phyloP scores from a whole-genome alignment of 176 grass and related monocot genomes.

The Eleusine indica region DNA sequence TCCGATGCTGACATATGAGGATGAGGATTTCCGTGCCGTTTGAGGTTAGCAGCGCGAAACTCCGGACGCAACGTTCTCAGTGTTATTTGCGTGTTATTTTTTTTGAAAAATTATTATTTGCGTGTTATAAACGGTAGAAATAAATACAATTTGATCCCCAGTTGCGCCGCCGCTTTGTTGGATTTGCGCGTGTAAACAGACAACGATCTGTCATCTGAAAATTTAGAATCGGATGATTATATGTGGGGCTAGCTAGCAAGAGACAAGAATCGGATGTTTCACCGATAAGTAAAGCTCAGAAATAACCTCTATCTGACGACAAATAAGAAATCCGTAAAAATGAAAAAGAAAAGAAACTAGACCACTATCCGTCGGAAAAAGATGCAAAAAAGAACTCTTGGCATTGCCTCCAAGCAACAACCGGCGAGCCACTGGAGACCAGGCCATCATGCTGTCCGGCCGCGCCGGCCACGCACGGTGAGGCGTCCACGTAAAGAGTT shows the following conservation, averaged over 20 bases:
- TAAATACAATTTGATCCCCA: background rate
- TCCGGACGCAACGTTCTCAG: background rate
- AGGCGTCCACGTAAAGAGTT: slow-evolving; percentile 44
- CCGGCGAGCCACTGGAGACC: background rate
- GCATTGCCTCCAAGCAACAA: slow-evolving; percentile 46
- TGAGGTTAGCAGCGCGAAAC: background rate
- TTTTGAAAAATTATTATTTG: background rate
- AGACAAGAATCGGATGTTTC: background rate
- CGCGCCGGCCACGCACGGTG: slow-evolving; percentile 4
- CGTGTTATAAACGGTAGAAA: background rate
- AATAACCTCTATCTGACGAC: background rate
- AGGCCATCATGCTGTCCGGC: background rate
- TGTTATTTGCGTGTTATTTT: background rate
- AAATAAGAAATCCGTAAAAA: background rate
- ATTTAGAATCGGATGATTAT: background rate
- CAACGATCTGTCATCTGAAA: background rate
- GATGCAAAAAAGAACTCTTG: slow-evolving; percentile 14
- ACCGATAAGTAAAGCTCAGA: background rate
- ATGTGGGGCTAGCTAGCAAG: background rate
- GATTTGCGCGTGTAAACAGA: background rate
- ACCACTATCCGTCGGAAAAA: background rate
- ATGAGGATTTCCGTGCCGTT: background rate
- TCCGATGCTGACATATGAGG: background rate
- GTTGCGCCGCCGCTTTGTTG: background rate
- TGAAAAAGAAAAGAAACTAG: background rate